phyloP scores from a whole-genome alignment of 257 asterid genomes.

The Fraxinus quadrangulata region DNA sequence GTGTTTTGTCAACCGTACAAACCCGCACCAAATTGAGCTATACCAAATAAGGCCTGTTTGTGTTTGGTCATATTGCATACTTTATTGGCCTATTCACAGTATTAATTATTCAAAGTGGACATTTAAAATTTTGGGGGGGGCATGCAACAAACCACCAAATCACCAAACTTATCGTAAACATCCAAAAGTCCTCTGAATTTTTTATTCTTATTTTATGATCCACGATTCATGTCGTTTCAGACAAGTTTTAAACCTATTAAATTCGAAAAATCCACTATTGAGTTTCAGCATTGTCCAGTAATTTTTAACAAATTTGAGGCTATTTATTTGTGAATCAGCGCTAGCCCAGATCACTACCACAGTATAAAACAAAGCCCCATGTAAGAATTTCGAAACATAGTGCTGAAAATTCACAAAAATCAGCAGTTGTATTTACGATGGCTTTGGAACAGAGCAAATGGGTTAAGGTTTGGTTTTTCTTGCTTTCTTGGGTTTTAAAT shows the following conservation, averaged over 20 bases:
- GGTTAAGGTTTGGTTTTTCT: conserved; percentile 45
- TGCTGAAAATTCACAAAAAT: not conserved
- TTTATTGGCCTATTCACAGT: too few species aligned
- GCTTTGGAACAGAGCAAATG: conserved; percentile 52
- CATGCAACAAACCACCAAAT: not conserved
- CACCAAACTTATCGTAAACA: not conserved
- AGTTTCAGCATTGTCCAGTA: not conserved
- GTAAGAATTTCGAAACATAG: not conserved
- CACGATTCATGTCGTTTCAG: not conserved
- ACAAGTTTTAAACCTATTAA: not conserved
- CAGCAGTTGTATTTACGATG: conserved; percentile 31
- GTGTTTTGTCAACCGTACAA: too few species aligned
- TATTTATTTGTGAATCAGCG: not conserved
- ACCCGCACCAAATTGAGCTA: too few species aligned
- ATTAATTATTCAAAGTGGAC: not conserved
- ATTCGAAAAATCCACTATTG: not conserved
- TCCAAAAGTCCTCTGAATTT: not conserved
- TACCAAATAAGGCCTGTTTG: not conserved
- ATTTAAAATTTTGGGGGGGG: not conserved
- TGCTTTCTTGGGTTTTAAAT: not conserved
- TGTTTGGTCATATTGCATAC: not conserved
- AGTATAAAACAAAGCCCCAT: not conserved
- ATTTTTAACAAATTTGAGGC: not conserved
- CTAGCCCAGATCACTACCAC: not conserved
- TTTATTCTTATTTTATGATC: not conserved